Evolutionary conservation across 805 yeast species (phyloP).

Genomic region (Candida oleophila): DNA sequence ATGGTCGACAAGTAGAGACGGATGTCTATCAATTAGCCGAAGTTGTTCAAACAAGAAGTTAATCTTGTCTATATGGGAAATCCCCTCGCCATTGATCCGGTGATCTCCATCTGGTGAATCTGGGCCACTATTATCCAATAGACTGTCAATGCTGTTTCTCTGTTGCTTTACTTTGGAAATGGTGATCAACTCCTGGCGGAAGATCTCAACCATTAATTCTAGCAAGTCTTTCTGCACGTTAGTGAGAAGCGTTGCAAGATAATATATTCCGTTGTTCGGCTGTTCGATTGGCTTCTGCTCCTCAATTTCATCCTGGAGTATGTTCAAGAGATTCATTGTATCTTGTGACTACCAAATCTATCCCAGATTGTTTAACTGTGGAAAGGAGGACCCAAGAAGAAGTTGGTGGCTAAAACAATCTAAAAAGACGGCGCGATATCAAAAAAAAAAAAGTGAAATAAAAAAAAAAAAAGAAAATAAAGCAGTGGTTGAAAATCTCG

Average conservation of each 20-base stretch:
- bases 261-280: conserved; percentile 25
- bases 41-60: conserved; percentile 46
- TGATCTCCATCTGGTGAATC: conserved; percentile 3
- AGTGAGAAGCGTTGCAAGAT: conserved; percentile 34
- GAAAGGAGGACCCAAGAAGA: too few relatives aligned
- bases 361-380: too few relatives aligned
- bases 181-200: conserved; percentile 21
- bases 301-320: conserved; percentile 4
- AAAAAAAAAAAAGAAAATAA: too few relatives aligned
- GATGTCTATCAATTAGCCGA: conserved; percentile 57
- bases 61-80: conserved; percentile 28
- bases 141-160: conserved; percentile 37
- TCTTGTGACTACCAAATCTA: neutral
- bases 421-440: too few relatives aligned
- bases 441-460: too few relatives aligned
- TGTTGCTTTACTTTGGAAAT: conserved; percentile 21
- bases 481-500: too few relatives aligned
- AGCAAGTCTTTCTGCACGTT: conserved; percentile 33
- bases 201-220: conserved; percentile 31
- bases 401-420: too few relatives aligned
- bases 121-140: conserved; percentile 21
- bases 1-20: conserved; percentile 72
- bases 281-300: conserved; percentile 9
- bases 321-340: conserved; percentile 4
- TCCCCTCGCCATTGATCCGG: conserved; percentile 6